A percentile compares a stretch with the other conserved stretches of the same genome.
phyloP scores from a whole-genome alignment of 202 grass and related monocot genomes.

The Cymbopogon flexuosus region DNA sequence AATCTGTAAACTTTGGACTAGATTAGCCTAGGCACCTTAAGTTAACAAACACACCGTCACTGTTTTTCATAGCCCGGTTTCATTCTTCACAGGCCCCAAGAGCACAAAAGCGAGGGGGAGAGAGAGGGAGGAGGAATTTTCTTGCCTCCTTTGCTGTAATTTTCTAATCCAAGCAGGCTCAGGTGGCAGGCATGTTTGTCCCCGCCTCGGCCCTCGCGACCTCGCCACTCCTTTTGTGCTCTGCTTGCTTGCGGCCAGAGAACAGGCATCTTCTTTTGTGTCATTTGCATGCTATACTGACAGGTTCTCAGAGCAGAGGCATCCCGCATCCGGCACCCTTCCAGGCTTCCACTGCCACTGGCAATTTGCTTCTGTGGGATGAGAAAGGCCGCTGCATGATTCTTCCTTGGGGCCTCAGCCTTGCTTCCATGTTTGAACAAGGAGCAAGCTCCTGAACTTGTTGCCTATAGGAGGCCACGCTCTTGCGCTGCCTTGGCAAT shows the following conservation, averaged over 20 bases:
- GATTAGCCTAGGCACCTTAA: constrained; percentile 30
- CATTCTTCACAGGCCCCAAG: constrained; percentile 26
- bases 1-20: constrained; percentile 33
- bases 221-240: constrained; percentile 29
- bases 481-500: constrained; percentile 42
- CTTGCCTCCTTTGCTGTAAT: constrained; percentile 34
- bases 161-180: constrained; percentile 52
- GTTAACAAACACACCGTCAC: constrained; percentile 28
- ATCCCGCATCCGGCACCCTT: neutral
- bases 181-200: constrained; percentile 95
- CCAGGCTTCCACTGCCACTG: constrained; percentile 30
- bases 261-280: constrained; percentile 86
- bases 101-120: constrained; percentile 15
- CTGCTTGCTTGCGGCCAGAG: constrained; percentile 57
- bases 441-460: constrained; percentile 30
- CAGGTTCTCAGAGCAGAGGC: constrained; percentile 37
- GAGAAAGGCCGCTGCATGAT: constrained; percentile 52
- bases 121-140: constrained; percentile 10
- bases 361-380: constrained; percentile 25
- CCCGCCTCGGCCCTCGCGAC: constrained; percentile 29
- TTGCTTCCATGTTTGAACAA: constrained; percentile 54
- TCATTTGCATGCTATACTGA: constrained; percentile 72
- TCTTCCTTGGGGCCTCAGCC: constrained; percentile 52
- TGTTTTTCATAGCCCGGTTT: constrained; percentile 35
- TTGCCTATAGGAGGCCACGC: constrained; percentile 18